Base-by-base conservation (phyloP, 352 stramenopile genomes). In the Phytopythium mirpurense region DNA sequence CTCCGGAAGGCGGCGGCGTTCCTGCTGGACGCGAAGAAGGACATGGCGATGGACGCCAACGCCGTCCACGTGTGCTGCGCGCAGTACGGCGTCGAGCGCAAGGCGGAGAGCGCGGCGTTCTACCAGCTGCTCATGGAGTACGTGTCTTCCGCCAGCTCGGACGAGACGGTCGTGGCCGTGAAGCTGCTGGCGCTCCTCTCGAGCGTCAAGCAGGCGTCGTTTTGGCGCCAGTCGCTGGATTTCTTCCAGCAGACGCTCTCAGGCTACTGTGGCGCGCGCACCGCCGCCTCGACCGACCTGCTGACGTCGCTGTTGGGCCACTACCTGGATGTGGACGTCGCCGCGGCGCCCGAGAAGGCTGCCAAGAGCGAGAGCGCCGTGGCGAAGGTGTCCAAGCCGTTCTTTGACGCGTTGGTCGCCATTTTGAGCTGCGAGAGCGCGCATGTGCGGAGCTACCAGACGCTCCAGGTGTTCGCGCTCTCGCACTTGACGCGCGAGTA, bases 21-120 rank as follows among this genome's bases (percentile, higher is more conserved):
- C n/a, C 62, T 95, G 2, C 18, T 91, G 12, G 50, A 80, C 14
- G 76, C 76, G 16, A 87, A 87, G 48, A 62, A 83, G 34, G 84
- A 95, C 51, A 86, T 95, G 31, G 7, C 74, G 24, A 91, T 93
- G 80, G 84, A 95, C 60, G 57, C 56, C 9, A 67, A 67, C 44
- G 82, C 83, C 6, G 60, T 90, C 3, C 29, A 62, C 34, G 67
- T 71, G 9, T 65, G 90, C 29, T 88, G 70, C 50, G 74, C 73
- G 21, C 68, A 63, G 27, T 83, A 78, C 50, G 55, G 66, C 27
- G 38, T 36, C 18, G 63, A 69, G 12, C 27, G 43, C 23, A 57
- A 57, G 23, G 48, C 41, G 8, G 68, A 74, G 7, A 73, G 61
- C 38, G 55, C 51, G 16, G 46, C 59, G 12, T 82, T 87, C 21